Conservation (phyloP, 805 yeast species). For the Ogataea populi-albae region DNA sequence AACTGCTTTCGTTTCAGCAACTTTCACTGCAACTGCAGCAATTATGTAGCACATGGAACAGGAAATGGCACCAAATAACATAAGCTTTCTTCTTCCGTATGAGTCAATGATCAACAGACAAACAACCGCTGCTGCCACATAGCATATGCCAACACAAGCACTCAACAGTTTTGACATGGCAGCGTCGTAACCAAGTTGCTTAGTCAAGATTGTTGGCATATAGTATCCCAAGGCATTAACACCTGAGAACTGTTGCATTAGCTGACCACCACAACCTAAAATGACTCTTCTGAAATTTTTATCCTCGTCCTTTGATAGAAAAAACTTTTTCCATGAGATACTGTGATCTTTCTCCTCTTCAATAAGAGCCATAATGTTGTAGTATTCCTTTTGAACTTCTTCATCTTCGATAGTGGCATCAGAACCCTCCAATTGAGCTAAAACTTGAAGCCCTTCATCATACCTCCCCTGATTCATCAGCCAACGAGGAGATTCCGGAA, state of each 20-base stretch:
- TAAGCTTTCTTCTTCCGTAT: constrained; percentile 60
- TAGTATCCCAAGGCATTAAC: constrained; percentile 68
- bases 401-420: constrained; percentile 16
- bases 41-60: constrained; percentile 46
- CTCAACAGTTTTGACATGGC: constrained; percentile 56
- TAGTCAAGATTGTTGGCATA: constrained; percentile 50
- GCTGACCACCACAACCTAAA: constrained; percentile 35
- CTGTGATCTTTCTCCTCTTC: constrained; percentile 34
- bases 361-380: constrained; percentile 16
- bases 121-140: constrained; percentile 55
- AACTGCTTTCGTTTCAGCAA: constrained; percentile 6
- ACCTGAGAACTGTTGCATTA: constrained; percentile 68
- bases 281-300: constrained; percentile 52
- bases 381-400: constrained; percentile 19
- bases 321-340: constrained; percentile 42
- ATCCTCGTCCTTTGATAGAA: constrained; percentile 39
- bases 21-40: constrained; percentile 26
- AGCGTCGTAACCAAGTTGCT: constrained; percentile 45
- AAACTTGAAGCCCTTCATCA: constrained; percentile 39
- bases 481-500: constrained; percentile 59
- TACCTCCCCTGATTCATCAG: constrained; percentile 41
- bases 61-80: constrained; percentile 42
- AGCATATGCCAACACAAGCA: constrained; percentile 59
- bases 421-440: constrained; percentile 19
- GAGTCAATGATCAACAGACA: constrained; percentile 56